A percentile compares a stretch with the other conserved stretches of the same genome.
Evolutionary conservation across 495 filamentous ascomycete genomes (phyloP).

Genomic region (Talaromyces nanjingensis): DNA sequence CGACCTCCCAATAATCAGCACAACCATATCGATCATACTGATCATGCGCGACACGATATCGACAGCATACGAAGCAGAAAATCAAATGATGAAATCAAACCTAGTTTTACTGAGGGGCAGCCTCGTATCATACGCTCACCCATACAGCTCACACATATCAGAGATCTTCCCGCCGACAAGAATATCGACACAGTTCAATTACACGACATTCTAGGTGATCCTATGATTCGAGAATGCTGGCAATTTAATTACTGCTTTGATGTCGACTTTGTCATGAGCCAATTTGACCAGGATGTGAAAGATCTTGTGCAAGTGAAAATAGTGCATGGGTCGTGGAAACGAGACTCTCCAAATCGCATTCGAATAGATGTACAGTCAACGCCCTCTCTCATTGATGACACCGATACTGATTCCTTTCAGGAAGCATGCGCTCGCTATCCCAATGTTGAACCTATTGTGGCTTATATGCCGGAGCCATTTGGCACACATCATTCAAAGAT

Average conservation of each 20-base stretch:
- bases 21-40: slow-evolving; percentile 6
- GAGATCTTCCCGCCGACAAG: slow-evolving; percentile 47
- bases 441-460: slow-evolving; percentile 65
- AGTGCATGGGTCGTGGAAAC: slow-evolving; percentile 85
- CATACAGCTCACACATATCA: slow-evolving; percentile 65
- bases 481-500: slow-evolving; percentile 89
- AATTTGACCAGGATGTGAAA: slow-evolving; percentile 66
- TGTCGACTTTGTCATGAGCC: slow-evolving; percentile 63
- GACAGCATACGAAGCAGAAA: not conserved
- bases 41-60: not conserved
- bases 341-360: slow-evolving; percentile 54
- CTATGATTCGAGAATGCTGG: slow-evolving; percentile 81
- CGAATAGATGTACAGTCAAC: slow-evolving; percentile 49
- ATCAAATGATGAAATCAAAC: not conserved
- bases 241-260: slow-evolving; percentile 85
- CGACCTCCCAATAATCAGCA: not conserved
- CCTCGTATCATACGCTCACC: slow-evolving; percentile 49
- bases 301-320: slow-evolving; percentile 61
- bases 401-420: slow-evolving; percentile 22
- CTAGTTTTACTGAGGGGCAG: not conserved
- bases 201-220: slow-evolving; percentile 69
- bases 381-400: not conserved
- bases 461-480: slow-evolving; percentile 79
- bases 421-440: slow-evolving; percentile 53
- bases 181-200: slow-evolving; percentile 67